A percentile compares a stretch with the other conserved stretches of the same genome.
These are phyloP conservation scores for Blastobotrys arbuscula DNA, from an alignment of 1,139 yeast genomes.

Conservation along the genomic window DNA sequence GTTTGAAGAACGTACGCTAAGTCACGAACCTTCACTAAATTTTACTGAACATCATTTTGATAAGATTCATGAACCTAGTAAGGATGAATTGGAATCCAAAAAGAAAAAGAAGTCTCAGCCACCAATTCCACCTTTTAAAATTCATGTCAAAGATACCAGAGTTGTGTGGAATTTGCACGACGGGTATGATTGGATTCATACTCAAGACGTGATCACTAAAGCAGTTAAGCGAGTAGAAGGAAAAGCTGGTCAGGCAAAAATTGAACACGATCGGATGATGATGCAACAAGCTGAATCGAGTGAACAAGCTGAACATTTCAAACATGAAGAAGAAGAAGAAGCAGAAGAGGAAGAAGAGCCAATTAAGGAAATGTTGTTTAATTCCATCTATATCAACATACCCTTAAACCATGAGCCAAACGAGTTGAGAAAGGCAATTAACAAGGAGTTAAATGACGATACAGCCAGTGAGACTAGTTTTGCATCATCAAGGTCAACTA, in stretches of 20 bases:
- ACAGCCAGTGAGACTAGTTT: constrained; percentile 25
- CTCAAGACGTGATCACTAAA: constrained; percentile 58
- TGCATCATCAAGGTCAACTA: constrained; percentile 5
- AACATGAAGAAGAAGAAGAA: constrained; percentile 7
- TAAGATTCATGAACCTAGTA: constrained; percentile 2
- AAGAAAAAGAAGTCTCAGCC: not conserved
- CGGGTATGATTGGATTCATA: constrained; percentile 90
- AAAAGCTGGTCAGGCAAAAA: constrained; percentile 37
- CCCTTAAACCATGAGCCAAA: constrained; percentile 48
- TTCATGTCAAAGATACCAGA: constrained; percentile 15
- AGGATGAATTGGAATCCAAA: not conserved
- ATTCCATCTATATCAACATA: constrained; percentile 64
- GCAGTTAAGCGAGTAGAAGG: constrained; percentile 60
- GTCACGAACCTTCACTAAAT: constrained; percentile 29
- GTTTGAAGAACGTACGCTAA: constrained; percentile 27
- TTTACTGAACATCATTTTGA: constrained; percentile 48
- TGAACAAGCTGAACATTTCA: constrained; percentile 8
- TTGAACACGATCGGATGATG: not conserved
- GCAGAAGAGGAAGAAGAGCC: constrained; percentile 23
- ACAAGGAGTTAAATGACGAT: constrained; percentile 39
- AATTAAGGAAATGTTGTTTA: constrained; percentile 62
- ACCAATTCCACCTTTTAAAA: not conserved
- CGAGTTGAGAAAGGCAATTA: constrained; percentile 48
- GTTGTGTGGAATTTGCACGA: constrained; percentile 59
- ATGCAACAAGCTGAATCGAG: not conserved